Evolutionary conservation across 768 basidiomycete species (phyloP).

Genomic region (Russula griseocarnosa): DNA sequence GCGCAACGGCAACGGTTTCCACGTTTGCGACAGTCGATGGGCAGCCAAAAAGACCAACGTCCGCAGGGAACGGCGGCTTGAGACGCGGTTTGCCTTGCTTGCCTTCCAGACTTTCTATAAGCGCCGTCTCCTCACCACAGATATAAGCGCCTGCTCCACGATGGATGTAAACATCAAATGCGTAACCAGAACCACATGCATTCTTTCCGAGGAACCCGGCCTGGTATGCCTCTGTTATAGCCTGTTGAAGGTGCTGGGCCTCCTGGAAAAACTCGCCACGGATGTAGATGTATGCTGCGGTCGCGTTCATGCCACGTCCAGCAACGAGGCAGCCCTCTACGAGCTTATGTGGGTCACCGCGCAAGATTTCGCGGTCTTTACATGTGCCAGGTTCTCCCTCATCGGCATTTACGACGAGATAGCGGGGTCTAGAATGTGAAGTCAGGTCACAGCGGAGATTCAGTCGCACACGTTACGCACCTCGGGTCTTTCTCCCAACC

Average conservation of each 20-base stretch:
- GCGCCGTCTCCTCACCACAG: constrained; percentile 96
- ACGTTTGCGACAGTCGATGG: constrained; percentile 98
- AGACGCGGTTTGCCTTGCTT: constrained; percentile 98
- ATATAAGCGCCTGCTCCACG: constrained; percentile 98
- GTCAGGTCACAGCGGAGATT: neutral
- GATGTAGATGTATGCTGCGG: constrained; percentile 98
- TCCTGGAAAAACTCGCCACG: constrained; percentile 98
- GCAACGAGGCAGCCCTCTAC: constrained; percentile 97
- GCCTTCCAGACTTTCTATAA: constrained; percentile 95
- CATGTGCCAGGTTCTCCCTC: constrained; percentile 99
- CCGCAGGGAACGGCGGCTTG: constrained; percentile 98
- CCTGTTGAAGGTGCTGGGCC: constrained; percentile 89
- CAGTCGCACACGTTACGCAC: constrained; percentile 37
- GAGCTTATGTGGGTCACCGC: constrained; percentile 97
- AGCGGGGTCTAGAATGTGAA: constrained; percentile 66
- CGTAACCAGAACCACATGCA: constrained; percentile 87
- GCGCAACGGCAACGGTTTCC: constrained; percentile 96
- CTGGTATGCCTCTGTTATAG: constrained; percentile 92
- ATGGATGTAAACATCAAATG: constrained; percentile 98
- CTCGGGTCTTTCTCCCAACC: constrained; percentile 92
- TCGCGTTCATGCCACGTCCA: constrained; percentile 93
- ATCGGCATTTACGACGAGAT: constrained; percentile 63
- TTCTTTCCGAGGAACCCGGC: constrained; percentile 85
- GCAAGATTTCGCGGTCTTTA: constrained; percentile 97
- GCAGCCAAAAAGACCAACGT: constrained; percentile 96